Evolutionary conservation across 2,329 filamentous ascomycete genomes (phyloP), one percentile per base, ranked within the genome.

Genomic region (Aspergillus texensis): DNA sequence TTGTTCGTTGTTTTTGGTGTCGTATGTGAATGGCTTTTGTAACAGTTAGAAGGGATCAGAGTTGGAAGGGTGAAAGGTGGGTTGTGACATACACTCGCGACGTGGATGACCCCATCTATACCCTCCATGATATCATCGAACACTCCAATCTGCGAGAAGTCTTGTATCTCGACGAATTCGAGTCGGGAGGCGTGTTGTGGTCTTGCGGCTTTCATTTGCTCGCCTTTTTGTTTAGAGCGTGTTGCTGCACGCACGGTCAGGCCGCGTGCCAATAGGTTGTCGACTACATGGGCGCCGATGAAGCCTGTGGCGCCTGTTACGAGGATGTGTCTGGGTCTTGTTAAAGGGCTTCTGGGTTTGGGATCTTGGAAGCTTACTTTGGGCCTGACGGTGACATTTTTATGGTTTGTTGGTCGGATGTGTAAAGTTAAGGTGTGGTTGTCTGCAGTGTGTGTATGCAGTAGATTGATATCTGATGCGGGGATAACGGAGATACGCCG

Each of bases 71-170:
- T 5, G 34, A 16, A 9, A 4, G 6, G 2, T 26, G 28, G 28
- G n/a, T 21, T 21, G 45, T 43, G n/a, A 71, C 77, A 50, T 68
- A 80, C 79, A 62, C 80, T 83, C 6, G 82, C 82, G 1, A 79
- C 74, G 54, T 84, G 81, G 19, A 84, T 78, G 0, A 84, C 74
- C 0, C 71, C 79, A 21, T 82, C 79, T 2, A 83, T 74, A 1
- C 73, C 80, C 14, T 81, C 70, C 34, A 82, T 75, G 0, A 75
- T 77, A 2, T 79, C 73, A 5, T 70, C 66, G 6, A 83, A 76
- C 1, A 76, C 78, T 0, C 75, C 75, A 0, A 72, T 70, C 0
- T 75, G 73, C 12, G 78, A 72, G 58, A 84, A 82, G 58, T 84
- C 81, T 5, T 74, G 64, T 0, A 84, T 75, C 28, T 78, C 70